Conservation (phyloP, 805 yeast species). For the Candida michaelii region DNA sequence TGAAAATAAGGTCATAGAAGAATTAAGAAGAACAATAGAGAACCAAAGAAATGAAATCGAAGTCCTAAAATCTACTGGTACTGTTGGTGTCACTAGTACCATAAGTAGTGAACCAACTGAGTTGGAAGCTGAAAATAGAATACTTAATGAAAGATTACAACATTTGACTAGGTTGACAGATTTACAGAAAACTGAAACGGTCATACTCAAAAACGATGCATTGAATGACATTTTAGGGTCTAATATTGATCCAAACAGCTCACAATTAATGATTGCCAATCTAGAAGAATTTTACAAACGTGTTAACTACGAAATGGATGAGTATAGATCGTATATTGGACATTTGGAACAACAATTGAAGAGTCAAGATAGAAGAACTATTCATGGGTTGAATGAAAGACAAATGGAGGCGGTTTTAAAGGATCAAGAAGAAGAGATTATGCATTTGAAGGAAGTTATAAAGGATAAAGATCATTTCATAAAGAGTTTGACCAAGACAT, state of each 20-base stretch:
- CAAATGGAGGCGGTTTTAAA: slow-evolving; percentile 37
- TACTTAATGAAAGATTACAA: slow-evolving; percentile 65
- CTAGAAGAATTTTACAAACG: slow-evolving; percentile 49
- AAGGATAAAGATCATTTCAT: slow-evolving; percentile 79
- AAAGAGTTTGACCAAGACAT: slow-evolving; percentile 65
- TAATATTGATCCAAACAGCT: slow-evolving; percentile 32
- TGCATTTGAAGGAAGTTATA: slow-evolving; percentile 59
- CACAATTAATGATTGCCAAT: slow-evolving; percentile 45
- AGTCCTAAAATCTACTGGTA: slow-evolving; percentile 23
- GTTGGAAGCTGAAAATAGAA: slow-evolving; percentile 62
- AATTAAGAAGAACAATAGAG: slow-evolving; percentile 59
- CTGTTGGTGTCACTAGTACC: too few species aligned
- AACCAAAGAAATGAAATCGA: slow-evolving; percentile 55
- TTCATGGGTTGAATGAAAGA: slow-evolving; percentile 14
- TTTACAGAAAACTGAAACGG: slow-evolving; percentile 54
- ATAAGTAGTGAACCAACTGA: neutral
- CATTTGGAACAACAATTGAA: slow-evolving; percentile 59
- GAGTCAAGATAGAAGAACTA: slow-evolving; percentile 16
- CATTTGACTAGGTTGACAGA: slow-evolving; percentile 67
- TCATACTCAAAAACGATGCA: slow-evolving; percentile 58
- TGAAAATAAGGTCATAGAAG: slow-evolving; percentile 44
- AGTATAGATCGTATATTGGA: slow-evolving; percentile 55
- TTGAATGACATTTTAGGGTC: slow-evolving; percentile 57
- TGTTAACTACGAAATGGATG: slow-evolving; percentile 54
- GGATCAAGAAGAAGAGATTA: slow-evolving; percentile 68